Evolutionary conservation across 257 asterid species (phyloP), one percentile per base, ranked within the genome.

Genomic region (Jaltomata sinuosa): DNA sequence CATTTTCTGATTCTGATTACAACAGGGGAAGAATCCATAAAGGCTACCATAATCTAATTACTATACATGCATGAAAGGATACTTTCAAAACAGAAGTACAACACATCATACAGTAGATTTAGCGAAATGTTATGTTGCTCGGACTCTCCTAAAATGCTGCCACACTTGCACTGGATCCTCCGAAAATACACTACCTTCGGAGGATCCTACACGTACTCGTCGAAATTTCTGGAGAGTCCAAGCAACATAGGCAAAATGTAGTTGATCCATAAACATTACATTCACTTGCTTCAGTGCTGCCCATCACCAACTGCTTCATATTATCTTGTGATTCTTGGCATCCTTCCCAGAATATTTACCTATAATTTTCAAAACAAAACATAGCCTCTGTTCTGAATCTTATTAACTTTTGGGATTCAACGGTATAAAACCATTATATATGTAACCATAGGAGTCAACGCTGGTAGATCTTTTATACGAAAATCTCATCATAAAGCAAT

Each of bases 111-210:
- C 52, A 36, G 25, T 8, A 0, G 2, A 65, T 65, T 67, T 67
- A 19, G 9, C 79, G 36, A 64, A 64, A 64, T 69, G 32, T 10
- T 22, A 47, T 47, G 9, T 59, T 3, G 3, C 29, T 21, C 18
- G 0, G 0, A 22, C 32, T 57, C 32, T 57, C 32, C 32, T 57
- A 57, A 57, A 22, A n/a, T n/a, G 0, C 22, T n/a, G 3, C 0
- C 3, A 3, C 16, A 57, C 31, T 57, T 22, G 3, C 3, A 11
- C 0, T 0, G 0, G 16, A 57, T 59, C 18, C 12, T 22, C 0
- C 0, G 22, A 0, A 59, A 22, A 59, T 59, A 18, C 1, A 59
- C n/a, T 59, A 59, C 1, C 22, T 25, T 59, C 4, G 12, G 0
- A 22, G 31, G 15, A 57, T 57, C 11, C 31, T 0, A 47, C 16